Evolutionary conservation across 176 grass and related monocot species (phyloP), one percentile per base, ranked within the genome.

Genomic region (Typha latifolia): DNA sequence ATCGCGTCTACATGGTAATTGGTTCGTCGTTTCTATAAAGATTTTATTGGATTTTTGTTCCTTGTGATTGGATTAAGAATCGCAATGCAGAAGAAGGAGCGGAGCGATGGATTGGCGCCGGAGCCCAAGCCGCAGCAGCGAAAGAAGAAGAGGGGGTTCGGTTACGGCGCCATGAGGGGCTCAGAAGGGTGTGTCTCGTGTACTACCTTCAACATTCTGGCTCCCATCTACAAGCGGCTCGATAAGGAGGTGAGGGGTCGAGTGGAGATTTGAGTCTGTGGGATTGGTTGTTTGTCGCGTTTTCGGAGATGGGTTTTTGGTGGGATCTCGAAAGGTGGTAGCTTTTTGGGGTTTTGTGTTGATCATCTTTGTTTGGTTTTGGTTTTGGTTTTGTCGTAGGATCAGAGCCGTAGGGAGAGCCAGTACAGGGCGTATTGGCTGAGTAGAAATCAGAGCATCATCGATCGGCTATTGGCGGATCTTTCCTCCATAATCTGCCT

Each of bases 401-500:
- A 67, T 26, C 81, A 90, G 91, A 88, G 79, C 55, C 76, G 76
- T 72, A 82, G 91, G 81, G 91, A 96, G 82, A 96, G 91, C 64
- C 79, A 96, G 48, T 59, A 83, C 66, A 87, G 76, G 65, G 79
- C 70, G 19, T 85, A 85, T 63, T 96, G 91, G 91, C 72, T 87
- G 19, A 83, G 79, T 84, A 78, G 87, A 76, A 96, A 96, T 52
- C 75, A 90, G 66, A 82, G 78, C 26, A 96, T 96, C 77, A 87
- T 96, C 57, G 91, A 91, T 19, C 76, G 77, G 20, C 87, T 96
- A 26, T 83, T 96, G 62, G 82, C 66, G 2, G 87, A 83, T 47
- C 62, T 70, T 29, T 90, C 91, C 66, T 91, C 91, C 50, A 90
- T 96, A 69, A 96, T 96, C 64, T 96, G 91, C 73, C 87, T 96